Base-by-base conservation (phyloP, 352 stramenopile species). In the Phytophthora cactorum region DNA sequence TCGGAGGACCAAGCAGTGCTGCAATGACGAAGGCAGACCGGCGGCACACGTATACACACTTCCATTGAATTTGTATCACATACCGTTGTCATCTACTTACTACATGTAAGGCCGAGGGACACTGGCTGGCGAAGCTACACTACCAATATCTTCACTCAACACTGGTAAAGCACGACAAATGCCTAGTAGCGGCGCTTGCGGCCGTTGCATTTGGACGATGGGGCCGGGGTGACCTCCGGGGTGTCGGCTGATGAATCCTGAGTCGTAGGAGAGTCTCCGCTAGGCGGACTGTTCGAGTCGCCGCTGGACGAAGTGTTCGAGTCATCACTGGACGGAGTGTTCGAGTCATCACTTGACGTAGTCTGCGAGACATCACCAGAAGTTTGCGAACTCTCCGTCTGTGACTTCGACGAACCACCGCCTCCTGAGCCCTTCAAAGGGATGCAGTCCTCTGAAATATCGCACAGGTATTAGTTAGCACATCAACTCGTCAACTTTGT, bases 381-480 rank as follows among this genome's bases (percentile, higher is more conserved):
- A 31, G 34, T 59, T 10, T 66, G 34, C 22, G 60, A 62, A 14
- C 47, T 46, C 17, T 68, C 5, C n/a, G 38, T 66, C 49, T 62
- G 31, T 4, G 58, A 38, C 12, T 52, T 66, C 41, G 62, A 50
- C 11, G 66, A 69, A 45, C 61, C 62, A 39, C 52, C 62, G 28
- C 71, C 58, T 43, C 60, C 62, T 14, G 66, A 63, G 9, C 71
- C 72, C 25, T 60, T 59, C 11, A 79, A 63, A n/a, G 72, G 68
- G 27, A 77, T 74, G 63, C 72, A 79, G 31, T 79, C 61, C 72
- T 79, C 71, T 79, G 63, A 17, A 53, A 8, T 28, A 60, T 31
- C 7, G 55, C 47, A 53, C 47, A 41, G 38, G 32, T 14, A 34
- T 43, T 34, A 27, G 45, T 73, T 52, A 65, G 22, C 34, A 8